These are phyloP conservation scores for Acanthamoeba lugdunensis DNA, from an alignment of 208 protist genomes.

Conservation along the genomic window DNA sequence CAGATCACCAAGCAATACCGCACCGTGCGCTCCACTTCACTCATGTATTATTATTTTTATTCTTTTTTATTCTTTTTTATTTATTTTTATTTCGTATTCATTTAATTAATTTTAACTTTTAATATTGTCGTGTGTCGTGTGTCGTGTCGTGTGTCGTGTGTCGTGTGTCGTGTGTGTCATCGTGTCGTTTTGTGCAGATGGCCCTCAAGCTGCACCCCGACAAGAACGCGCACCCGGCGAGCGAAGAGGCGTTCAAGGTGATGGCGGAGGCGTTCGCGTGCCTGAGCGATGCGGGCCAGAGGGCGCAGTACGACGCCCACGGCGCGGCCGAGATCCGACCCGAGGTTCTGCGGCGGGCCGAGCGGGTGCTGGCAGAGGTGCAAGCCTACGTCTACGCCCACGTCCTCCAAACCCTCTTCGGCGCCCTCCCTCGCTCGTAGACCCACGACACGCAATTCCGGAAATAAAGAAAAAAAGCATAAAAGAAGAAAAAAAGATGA, in stretches of 20 bases:
- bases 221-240: constrained; percentile 16
- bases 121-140: too few relatives aligned
- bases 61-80: too few relatives aligned
- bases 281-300: background rate
- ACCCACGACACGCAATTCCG: background rate
- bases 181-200: background rate
- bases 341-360: constrained; percentile 10
- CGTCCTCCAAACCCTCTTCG: background rate
- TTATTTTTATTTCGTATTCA: too few relatives aligned
- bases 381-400: constrained; percentile 3
- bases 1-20: constrained; percentile 58
- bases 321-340: background rate
- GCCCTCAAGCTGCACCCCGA: constrained; percentile 43
- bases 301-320: constrained; percentile 12
- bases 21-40: background rate
- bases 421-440: background rate
- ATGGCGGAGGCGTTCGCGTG: constrained; percentile 48
- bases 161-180: background rate
- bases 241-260: constrained; percentile 8
- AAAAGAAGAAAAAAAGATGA: too few relatives aligned
- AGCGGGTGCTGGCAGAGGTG: constrained; percentile 38
- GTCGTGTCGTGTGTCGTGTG: too few relatives aligned
- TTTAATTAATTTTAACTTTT: too few relatives aligned
- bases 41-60: too few relatives aligned
- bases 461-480: background rate